Conservation (phyloP, 163 green algal genomes). For the Volvox carteri region DNA sequence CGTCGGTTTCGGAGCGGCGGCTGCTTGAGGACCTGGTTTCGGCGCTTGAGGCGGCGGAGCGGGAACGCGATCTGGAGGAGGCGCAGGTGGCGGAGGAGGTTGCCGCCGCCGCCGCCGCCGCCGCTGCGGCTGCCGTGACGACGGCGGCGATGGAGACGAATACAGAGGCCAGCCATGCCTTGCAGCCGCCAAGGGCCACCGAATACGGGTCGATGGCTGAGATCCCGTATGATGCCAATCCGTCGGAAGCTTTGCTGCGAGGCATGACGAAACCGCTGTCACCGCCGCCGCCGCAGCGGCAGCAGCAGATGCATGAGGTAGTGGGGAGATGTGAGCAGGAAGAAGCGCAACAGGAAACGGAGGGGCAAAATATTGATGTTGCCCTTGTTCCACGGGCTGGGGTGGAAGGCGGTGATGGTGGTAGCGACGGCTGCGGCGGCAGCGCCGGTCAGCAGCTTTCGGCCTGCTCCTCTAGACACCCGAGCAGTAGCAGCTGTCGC, state of each 20-base stretch:
- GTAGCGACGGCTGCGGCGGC: neutral
- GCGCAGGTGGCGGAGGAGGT: neutral
- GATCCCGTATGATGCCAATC: no score
- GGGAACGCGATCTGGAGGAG: conserved; percentile 14
- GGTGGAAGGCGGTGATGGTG: no score
- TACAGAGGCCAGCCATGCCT: no score
- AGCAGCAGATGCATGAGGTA: neutral
- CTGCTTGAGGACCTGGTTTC: conserved; percentile 30
- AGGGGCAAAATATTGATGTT: no score
- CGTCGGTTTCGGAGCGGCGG: conserved; percentile 10
- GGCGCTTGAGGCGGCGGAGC: conserved; percentile 26
- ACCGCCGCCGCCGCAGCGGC: no score
- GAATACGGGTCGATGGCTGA: no score
- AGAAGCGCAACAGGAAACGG: neutral
- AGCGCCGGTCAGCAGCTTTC: neutral
- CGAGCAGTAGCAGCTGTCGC: neutral
- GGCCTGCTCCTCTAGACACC: neutral
- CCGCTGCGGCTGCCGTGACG: neutral
- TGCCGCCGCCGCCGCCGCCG: neutral
- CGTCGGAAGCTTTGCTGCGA: no score
- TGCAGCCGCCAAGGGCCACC: no score
- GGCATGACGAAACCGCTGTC: no score
- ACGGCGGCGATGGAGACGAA: neutral
- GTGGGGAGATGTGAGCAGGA: neutral
- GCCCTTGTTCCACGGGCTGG: no score